Evolutionary conservation across 2,329 filamentous ascomycete species (phyloP), one percentile per base, ranked within the genome.

Genomic region (Aspergillus quadrilineatus): DNA sequence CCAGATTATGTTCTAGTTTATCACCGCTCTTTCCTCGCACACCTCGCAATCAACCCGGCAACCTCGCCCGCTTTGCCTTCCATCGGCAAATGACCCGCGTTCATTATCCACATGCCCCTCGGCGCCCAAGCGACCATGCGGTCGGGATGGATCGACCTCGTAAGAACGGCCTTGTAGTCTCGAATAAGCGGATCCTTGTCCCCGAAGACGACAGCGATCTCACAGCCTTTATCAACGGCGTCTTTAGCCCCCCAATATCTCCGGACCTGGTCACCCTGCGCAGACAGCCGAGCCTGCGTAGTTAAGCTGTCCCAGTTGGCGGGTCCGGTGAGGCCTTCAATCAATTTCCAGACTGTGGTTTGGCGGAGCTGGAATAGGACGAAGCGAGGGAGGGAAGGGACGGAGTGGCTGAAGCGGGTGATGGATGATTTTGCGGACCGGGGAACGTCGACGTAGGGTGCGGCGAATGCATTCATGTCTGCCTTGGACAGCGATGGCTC

Each of bases 101-200:
- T 42, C 2, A 3, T 1, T 39, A 53, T 53, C 50, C 50, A 53
- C 17, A 45, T 1, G 17, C 50, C 50, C 30, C 22, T 15, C 2
- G 41, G 32, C 10, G 50, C 50, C 50, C 50, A 53, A 6, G 15
- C 8, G 2, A 46, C 42, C 32, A 53, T 28, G 1, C 43, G 42
- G 6, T 53, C 42, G 1, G 50, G 50, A 30, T 30, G 12, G 9
- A 53, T 53, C 2, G 30, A 6, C 4, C 26, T n/a, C 4, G 26
- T 32, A 28, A 53, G 42, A 2, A 53, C 50, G 30, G 14, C n/a
- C 42, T 53, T 53, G 22, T 46, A 46, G 30, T 53, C 50, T 3
- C n/a, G 14, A 1, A 53, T 6, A 1, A 53, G 14, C 14, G 50
- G 50, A n/a, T 53, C 50, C 22, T 39, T 53, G 8, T 53, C 42